Evolutionary conservation across 2,329 filamentous ascomycete species (phyloP), one percentile per base, ranked within the genome.

Genomic region (Hymenoscyphus scutula): DNA sequence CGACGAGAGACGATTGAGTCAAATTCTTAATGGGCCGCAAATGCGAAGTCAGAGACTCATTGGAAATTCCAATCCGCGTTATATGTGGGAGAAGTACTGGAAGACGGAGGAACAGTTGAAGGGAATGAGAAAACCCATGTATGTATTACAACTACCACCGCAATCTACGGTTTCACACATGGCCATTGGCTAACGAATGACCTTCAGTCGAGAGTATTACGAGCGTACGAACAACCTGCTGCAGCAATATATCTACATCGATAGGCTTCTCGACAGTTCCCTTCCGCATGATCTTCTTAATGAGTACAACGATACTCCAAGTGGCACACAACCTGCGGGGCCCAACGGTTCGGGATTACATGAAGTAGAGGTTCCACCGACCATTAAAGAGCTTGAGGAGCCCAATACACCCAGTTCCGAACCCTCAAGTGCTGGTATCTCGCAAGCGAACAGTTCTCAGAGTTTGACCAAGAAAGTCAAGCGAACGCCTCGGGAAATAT

Each of bases 191-290:
- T 71, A 27, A 71, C 55, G 30, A 27, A 71, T 55, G 25, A 38
- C 11, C 6, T 60, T 53, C 23, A 89, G 86, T 64, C 89, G 92
- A 55, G 74, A 88, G 72, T 97, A 97, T 78, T 96, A 98, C 73
- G 89, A 96, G 79, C 86, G 91, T 53, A 94, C 88, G 73, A 98
- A 98, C 77, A 87, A 88, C 69, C 81, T 97, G 53, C 87, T 98
- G 63, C 90, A 95, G 75, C 90, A 96, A 74, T 98, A 97, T 75
- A 82, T 96, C 66, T 97, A 96, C 75, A 97, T 97, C 70, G 94
- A 97, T 77, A 86, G 89, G 59, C 81, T 98, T 62, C 83, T 98
- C 65, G 92, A 97, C 77, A 97, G 92, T 8, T 93, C 91, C 32
- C 84, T 97, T n/a, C 93, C 93, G 1, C 93, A 96, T 73, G 89